Evolutionary conservation across 2,329 filamentous ascomycete genomes (phyloP), one percentile per base, ranked within the genome.

Genomic region (Colletotrichum caudatum): DNA sequence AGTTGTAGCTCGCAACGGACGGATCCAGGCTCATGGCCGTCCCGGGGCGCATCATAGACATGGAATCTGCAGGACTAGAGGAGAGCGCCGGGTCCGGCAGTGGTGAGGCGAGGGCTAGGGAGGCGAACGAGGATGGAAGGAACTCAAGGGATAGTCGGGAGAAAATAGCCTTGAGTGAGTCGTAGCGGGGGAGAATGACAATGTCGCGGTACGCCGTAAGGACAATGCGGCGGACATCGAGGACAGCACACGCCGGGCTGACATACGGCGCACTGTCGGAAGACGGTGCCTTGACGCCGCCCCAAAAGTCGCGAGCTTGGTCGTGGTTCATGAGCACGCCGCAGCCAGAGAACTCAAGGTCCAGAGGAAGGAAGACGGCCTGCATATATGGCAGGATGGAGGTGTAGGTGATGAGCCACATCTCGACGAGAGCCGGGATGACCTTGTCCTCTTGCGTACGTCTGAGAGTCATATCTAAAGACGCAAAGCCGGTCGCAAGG

Each of bases 371-470:
- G 78, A 99, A 98, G 1, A 98, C 95, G 1, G 95, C 94, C 83
- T 98, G 95, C 76, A 99, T 91, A 78, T 97, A 98, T 0, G 96
- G 96, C 6, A 98, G 83, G 48, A 98, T 93, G 8, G 90, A 93
- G 3, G 94, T 95, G 77, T 98, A 98, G 0, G 96, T 95, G 58
- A 96, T 91, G 71, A 97, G 89, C 96, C 96, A 99, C 78, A 98
- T 91, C 78, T 97, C 94, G 2, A 98, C 95, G 0, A 99, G 86
- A 67, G 94, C 91, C 0, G 94, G 93, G 29, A 98, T 94, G n/a
- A 98, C 88, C 44, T 92, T 89, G 72, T 97, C 95, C 77, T 98
- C 95, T 0, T 94, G 88, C 0, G 94, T 91, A 57, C 90, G 89
- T 61, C 91, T 89, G 23, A 98, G 84, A 0, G 93, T 95, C 74